Evolutionary conservation across 2,329 filamentous ascomycete genomes (phyloP).

Genomic region (Exserohilum rostratum): DNA sequence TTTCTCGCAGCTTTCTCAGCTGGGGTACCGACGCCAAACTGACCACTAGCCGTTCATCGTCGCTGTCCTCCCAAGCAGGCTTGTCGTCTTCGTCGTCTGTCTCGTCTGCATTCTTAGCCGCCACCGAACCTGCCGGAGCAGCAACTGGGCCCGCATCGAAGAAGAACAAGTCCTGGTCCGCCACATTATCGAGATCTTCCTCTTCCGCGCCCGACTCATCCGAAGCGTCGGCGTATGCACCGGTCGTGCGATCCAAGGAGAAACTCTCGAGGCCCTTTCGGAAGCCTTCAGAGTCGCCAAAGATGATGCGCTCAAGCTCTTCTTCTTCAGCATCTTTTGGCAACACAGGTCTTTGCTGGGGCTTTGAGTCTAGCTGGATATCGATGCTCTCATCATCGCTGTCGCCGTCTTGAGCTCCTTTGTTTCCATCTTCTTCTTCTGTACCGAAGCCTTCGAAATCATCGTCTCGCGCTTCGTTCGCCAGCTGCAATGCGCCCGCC

Average conservation of each 20-base stretch:
- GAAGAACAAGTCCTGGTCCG: conserved; percentile 85
- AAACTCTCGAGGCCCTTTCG: conserved; percentile 71
- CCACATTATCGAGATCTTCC: conserved; percentile 64
- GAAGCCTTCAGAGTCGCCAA: conserved; percentile 87
- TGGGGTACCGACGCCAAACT: conserved; percentile 78
- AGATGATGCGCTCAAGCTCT: conserved; percentile 84
- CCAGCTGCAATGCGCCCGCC: conserved; percentile 28
- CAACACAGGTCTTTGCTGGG: conserved; percentile 28
- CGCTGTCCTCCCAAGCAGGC: conserved; percentile 90
- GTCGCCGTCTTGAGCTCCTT: conserved; percentile 12
- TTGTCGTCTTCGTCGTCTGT: conserved; percentile 50
- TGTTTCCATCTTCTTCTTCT: conserved; percentile 12
- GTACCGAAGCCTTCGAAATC: conserved; percentile 38
- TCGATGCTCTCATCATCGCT: conserved; percentile 31
- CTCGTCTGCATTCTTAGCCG: conserved; percentile 49
- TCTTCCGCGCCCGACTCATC: conserved; percentile 56
- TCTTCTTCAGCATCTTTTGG: conserved; percentile 84
- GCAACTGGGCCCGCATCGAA: conserved; percentile 69
- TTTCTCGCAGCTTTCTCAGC: conserved; percentile 80
- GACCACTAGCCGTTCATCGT: conserved; percentile 85
- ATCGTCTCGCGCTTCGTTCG: conserved; percentile 22
- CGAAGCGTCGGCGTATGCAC: conserved; percentile 34
- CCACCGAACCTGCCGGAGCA: conserved; percentile 49
- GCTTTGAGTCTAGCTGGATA: conserved; percentile 28
- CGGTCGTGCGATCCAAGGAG: conserved; percentile 51